A percentile compares a stretch with the other conserved stretches of the same genome.
Evolutionary conservation across 2,329 filamentous ascomycete species (phyloP).

Genomic region (Cladophialophora bantiana): DNA sequence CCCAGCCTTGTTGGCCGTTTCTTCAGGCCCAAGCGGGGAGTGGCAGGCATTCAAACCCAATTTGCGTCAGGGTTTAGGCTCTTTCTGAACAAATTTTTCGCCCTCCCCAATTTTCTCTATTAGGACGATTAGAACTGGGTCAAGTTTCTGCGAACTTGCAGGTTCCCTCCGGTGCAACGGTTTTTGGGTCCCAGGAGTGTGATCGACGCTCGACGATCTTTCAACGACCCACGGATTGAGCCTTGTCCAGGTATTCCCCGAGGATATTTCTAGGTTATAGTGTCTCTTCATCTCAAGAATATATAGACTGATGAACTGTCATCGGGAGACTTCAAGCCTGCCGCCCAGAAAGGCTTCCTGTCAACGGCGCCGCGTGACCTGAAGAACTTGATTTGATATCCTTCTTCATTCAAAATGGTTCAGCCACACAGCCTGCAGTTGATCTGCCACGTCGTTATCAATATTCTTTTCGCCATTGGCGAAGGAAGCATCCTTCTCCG

Average conservation of each 20-base stretch:
- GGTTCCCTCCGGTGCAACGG: not conserved
- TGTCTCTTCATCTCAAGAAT: not conserved
- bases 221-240: not conserved
- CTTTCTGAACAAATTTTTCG: not conserved
- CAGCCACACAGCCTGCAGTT: not conserved
- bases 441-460: not conserved
- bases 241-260: not conserved
- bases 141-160: not conserved
- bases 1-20: not conserved
- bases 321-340: not conserved
- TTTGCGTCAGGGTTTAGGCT: not conserved
- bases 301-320: not conserved
- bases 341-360: not conserved
- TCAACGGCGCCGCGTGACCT: not conserved
- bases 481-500: not conserved
- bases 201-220: not conserved
- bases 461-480: not conserved
- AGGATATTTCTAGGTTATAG: not conserved
- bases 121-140: not conserved
- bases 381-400: not conserved
- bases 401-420: not conserved
- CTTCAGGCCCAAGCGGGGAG: not conserved
- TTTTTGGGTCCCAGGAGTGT: not conserved
- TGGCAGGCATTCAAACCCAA: not conserved
- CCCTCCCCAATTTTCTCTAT: not conserved